Conservation (phyloP, 1,139 yeast species). For the Meyerozyma guilliermondii region DNA sequence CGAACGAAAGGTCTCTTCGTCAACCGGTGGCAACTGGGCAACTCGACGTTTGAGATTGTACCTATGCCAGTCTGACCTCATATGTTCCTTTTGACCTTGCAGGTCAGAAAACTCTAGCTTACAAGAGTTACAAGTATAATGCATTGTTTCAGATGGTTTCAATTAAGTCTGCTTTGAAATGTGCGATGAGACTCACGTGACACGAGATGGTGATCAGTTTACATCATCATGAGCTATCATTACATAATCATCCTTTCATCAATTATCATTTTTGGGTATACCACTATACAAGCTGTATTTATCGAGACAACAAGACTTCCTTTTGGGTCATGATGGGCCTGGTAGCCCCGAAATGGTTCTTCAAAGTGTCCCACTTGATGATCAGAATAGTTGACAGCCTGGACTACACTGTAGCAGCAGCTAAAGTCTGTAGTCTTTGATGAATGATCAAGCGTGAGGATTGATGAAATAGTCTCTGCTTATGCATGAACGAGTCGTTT, state of each 20-base stretch:
- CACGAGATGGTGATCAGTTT: not conserved
- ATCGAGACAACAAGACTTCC: too few species aligned
- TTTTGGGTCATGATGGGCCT: too few species aligned
- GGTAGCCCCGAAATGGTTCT: too few species aligned
- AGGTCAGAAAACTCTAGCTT: slow-evolving; percentile 36
- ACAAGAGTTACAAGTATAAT: slow-evolving; percentile 44
- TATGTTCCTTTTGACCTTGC: slow-evolving; percentile 40
- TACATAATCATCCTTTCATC: not conserved
- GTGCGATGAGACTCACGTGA: slow-evolving; percentile 1
- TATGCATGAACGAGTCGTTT: too few species aligned
- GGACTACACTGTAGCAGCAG: too few species aligned
- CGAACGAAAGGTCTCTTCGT: slow-evolving; percentile 40
- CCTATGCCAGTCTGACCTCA: slow-evolving; percentile 75
- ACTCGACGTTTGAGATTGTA: slow-evolving; percentile 59
- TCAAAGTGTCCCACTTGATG: too few species aligned
- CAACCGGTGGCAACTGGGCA: slow-evolving; percentile 53
- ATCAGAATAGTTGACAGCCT: too few species aligned
- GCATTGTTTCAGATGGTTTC: slow-evolving; percentile 9
- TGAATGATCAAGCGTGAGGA: too few species aligned
- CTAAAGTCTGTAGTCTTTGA: too few species aligned
- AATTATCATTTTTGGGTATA: too few species aligned
- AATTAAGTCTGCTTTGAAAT: not conserved
- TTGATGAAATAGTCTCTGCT: too few species aligned
- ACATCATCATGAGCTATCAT: not conserved
- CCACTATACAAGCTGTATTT: too few species aligned